Evolutionary conservation across 306 rosid genomes (phyloP).

Genomic region (Lupinus albus): DNA sequence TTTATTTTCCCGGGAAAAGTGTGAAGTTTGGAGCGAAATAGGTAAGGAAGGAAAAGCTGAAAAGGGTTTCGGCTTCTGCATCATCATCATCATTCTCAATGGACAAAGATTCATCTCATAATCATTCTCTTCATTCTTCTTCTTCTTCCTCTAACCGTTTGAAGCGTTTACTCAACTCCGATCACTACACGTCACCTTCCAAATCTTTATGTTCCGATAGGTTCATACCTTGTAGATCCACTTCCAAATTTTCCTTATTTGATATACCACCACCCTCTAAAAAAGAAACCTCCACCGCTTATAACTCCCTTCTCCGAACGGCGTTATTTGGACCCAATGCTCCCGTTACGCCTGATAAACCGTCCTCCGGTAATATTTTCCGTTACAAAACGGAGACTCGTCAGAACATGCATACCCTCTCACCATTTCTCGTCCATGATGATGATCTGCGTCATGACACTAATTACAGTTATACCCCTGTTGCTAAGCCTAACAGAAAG

Average conservation of each 20-base stretch:
- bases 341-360: constrained; percentile 69
- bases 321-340: constrained; percentile 66
- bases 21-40: too few species aligned
- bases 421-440: constrained; percentile 45
- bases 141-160: constrained; percentile 58
- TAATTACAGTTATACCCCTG: constrained; percentile 36
- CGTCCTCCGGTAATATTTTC: constrained; percentile 61
- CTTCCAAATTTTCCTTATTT: constrained; percentile 74
- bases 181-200: constrained; percentile 59
- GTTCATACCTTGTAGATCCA: constrained; percentile 84
- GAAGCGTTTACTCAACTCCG: constrained; percentile 64
- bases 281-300: constrained; percentile 49
- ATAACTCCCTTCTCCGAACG: constrained; percentile 59
- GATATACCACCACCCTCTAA: constrained; percentile 41
- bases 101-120: too few species aligned
- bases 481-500: constrained; percentile 75
- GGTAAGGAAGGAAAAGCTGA: too few species aligned
- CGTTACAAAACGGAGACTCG: constrained; percentile 82
- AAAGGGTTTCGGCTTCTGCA: too few species aligned
- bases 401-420: constrained; percentile 67
- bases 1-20: too few species aligned
- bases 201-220: constrained; percentile 79
- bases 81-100: too few species aligned
- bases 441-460: constrained; percentile 33
- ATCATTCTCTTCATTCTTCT: too few species aligned